Base-by-base conservation (phyloP, 148 eudicot genomes). In the Camellia granthamiana region DNA sequence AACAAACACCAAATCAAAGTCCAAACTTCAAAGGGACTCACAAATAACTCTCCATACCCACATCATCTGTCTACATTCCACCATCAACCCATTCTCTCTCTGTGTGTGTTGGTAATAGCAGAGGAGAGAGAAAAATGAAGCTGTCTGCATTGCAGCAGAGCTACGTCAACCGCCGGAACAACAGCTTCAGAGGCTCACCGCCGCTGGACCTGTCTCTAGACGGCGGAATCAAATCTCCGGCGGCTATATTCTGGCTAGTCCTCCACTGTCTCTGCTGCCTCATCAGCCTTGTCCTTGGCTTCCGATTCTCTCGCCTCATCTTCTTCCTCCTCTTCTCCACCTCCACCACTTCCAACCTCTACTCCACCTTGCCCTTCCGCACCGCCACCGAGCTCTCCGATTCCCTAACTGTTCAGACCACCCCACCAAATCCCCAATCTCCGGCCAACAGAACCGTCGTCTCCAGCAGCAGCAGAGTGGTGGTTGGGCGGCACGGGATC, bases 401-500 rank as follows among this genome's bases (percentile, higher is more conserved):
- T 67, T 80, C 78, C 78, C 49, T 70, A 4, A 69, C 89, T 47
- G 62, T 74, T 10, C 85, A 73, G 13, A 73, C 82, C n/a, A 56
- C 67, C 1, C 30, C 16, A 0, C 43, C 63, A 5, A 58, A 64
- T 58, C n/a, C 16, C 5, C 67, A 77, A 11, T 21, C 76, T 11
- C 51, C 78, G 14, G 78, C 56, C 13, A 91, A 88, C 66, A 74
- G 70, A 55, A 84, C 89, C 69, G 78, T 52, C 72, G 75, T 58
- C 16, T 46, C 86, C 49, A 83, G 84, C 8, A 90, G 84, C 8
- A 90, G 93, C 46, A 52, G 93, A 60, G 99, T 96, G 12, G 97
- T 93, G 65, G 99, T 93, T 0, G 99, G 99, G 21, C 78, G 99
- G 52, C 99, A 96, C 77, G 98, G 98, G 87, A 96, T 96, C 80